These are phyloP conservation scores for Psilocybe sp. DNA, from an alignment of 768 basidiomycete genomes.

Conservation along the genomic window DNA sequence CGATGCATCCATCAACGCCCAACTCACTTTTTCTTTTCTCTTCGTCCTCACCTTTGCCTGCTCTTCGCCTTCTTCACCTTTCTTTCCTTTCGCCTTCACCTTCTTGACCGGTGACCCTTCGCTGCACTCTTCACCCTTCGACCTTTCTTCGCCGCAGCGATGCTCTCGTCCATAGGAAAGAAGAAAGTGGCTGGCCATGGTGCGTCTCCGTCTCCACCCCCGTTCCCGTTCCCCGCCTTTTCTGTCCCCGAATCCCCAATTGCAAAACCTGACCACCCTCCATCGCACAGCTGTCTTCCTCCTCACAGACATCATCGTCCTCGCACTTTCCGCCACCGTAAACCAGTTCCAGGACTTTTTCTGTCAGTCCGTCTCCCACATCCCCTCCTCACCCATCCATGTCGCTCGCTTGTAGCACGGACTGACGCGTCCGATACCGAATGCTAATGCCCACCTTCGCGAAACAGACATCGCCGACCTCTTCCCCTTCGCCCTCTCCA, in stretches of 20 bases:
- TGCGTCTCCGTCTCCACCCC: neutral
- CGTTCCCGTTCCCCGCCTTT: neutral
- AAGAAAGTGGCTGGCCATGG: conserved; percentile 4
- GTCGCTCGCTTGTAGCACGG: too few species aligned
- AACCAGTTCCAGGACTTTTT: conserved; percentile 60
- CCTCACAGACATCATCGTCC: conserved; percentile 44
- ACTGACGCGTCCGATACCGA: too few species aligned
- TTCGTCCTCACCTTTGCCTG: too few species aligned
- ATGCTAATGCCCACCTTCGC: too few species aligned
- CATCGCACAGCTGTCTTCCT: conserved; percentile 38
- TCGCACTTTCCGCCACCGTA: conserved; percentile 51
- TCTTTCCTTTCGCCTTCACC: too few species aligned
- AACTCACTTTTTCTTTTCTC: too few species aligned
- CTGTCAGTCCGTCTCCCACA: conserved; percentile 36
- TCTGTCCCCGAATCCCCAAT: neutral
- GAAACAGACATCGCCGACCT: conserved; percentile 54
- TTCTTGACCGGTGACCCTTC: too few species aligned
- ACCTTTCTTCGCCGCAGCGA: neutral
- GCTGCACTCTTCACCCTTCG: too few species aligned
- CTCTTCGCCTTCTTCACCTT: too few species aligned
- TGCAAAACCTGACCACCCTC: neutral
- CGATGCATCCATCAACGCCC: too few species aligned
- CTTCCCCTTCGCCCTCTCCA: conserved; percentile 59
- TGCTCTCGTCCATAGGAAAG: conserved; percentile 2
- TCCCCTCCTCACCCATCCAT: neutral